Evolutionary conservation across 2,329 filamentous ascomycete genomes (phyloP), one percentile per base, ranked within the genome.

Genomic region (Pseudogymnoascus sp.): DNA sequence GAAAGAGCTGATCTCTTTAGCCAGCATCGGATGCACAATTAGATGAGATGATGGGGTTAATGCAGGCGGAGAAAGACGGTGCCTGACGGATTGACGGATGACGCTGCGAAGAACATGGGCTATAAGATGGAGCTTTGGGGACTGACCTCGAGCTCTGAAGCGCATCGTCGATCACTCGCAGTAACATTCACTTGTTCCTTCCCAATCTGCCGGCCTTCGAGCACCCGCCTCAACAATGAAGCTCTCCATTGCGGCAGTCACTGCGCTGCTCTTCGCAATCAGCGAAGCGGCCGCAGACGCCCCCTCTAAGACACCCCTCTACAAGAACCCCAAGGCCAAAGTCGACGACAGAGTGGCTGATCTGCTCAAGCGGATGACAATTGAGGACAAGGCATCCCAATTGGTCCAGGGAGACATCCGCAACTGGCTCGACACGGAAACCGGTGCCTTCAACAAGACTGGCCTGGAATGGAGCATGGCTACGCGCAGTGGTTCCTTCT

Each of bases 321-420:
- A 90, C 80, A 89, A 88, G 72, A 79, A 90, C 71, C 77, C 86
- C 4, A 79, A 78, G 64, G 83, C 85, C 5, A 77, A 84, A 6
- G 78, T 90, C 13, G 85, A 90, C 62, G 83, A 82, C 61, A 81
- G 89, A 65, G 83, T 92, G 10, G 74, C 82, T 8, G 88, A 92
- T 72, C 80, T 92, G 4, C 76, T 92, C 62, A 82, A 83, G 11
- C 83, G 86, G 23, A 92, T 92, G 89, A 90, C 86, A 0, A 82
- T 90, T 63, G 80, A 88, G 70, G 89, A 92, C 65, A 92, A 92
- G 77, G 83, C 85, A 51, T 81, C 86, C 1, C 89, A 92, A 73
- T 78, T 88, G 68, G 79, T 88, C 28, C 86, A 88, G 72, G 85
- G 88, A 60, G 89, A 92, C 71, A 80, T 92, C 66, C 80, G 82